Base-by-base conservation (phyloP, 306 rosid species). In the Vigna radiata region DNA sequence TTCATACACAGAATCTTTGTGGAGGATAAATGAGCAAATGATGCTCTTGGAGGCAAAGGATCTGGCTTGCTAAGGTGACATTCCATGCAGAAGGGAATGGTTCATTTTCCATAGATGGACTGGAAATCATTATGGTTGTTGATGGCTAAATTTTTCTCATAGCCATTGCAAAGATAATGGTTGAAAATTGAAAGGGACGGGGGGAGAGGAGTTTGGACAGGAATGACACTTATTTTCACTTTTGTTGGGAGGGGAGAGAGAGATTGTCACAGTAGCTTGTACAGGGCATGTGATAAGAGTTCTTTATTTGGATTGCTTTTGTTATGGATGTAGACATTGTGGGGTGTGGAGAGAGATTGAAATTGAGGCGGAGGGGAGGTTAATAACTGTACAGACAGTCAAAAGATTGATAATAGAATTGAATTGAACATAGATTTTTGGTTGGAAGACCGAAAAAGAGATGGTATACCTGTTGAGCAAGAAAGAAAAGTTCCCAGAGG, bases 1-100 rank as follows among this genome's bases (percentile, higher is more conserved):
- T 85, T 87, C 87, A 83, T 87, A 70, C 89, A 75, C 77, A 83
- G 79, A 88, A 88, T 85, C 82, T 88, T 88, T 83, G 83, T 83
- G 8, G 89, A 81, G 82, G 91, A 85, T 80, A 88, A 81, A 70
- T 81, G 82, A 79, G 19, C 4, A 67, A 67, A 68, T 63, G 15
- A 36, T 63, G 39, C 8, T 77, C 44, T 74, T 31, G 79, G 67
- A 68, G 49, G 60, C 60, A 53, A 76, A 27, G 63, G 27, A 25
- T 61, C 61, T 72, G 74, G 58, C 78, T 68, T 61, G 62, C 85
- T 73, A 47, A 47, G 58, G 66, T 53, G 74, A 46, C 53, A 68
- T 47, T 1, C 69, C 50, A 58, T 49, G 72, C 59, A 52, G 16
- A 48, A 72, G 46, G 59, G 65, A 66, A 27, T 81, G 68, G 39